Conservation (phyloP, 768 basidiomycete genomes). For the Kockovaella imperatae region DNA sequence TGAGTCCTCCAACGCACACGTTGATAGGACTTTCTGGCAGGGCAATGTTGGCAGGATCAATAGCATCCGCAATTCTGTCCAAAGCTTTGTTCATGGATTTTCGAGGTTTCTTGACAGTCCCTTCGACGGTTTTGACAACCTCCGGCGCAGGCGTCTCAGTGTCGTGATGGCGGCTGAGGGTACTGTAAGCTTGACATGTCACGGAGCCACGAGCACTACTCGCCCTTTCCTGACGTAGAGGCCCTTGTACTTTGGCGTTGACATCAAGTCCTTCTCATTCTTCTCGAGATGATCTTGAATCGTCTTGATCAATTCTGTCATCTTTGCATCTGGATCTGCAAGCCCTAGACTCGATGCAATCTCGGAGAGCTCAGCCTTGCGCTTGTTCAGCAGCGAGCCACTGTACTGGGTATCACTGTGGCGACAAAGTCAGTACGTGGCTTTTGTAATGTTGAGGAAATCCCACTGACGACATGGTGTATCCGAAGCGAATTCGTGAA, state of each 20-base stretch:
- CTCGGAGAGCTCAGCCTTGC: constrained; percentile 31
- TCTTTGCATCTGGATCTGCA: constrained; percentile 11
- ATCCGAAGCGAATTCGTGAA: not conserved
- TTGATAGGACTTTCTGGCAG: constrained; percentile 25
- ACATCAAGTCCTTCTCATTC: constrained; percentile 19
- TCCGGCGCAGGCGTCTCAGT: constrained; percentile 8
- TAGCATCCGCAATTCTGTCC: constrained; percentile 18
- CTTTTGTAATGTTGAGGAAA: not conserved
- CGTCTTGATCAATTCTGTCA: constrained; percentile 23
- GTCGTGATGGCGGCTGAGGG: not conserved
- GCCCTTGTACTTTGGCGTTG: constrained; percentile 30
- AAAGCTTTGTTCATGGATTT: constrained; percentile 30
- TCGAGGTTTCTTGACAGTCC: constrained; percentile 11
- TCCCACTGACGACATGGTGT: not conserved
- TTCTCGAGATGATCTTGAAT: constrained; percentile 28
- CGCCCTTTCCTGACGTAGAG: constrained; percentile 21
- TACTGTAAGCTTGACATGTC: not conserved
- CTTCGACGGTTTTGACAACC: constrained; percentile 6
- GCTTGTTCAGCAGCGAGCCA: constrained; percentile 24
- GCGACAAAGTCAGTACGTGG: not conserved
- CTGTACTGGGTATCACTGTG: constrained; percentile 6
- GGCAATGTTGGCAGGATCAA: constrained; percentile 33
- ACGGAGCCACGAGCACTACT: not conserved
- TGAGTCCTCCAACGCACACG: constrained; percentile 19
- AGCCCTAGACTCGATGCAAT: constrained; percentile 30